Evolutionary conservation across 2,329 filamentous ascomycete genomes (phyloP), one percentile per base, ranked within the genome.

Genomic region (Penicillium hordei): DNA sequence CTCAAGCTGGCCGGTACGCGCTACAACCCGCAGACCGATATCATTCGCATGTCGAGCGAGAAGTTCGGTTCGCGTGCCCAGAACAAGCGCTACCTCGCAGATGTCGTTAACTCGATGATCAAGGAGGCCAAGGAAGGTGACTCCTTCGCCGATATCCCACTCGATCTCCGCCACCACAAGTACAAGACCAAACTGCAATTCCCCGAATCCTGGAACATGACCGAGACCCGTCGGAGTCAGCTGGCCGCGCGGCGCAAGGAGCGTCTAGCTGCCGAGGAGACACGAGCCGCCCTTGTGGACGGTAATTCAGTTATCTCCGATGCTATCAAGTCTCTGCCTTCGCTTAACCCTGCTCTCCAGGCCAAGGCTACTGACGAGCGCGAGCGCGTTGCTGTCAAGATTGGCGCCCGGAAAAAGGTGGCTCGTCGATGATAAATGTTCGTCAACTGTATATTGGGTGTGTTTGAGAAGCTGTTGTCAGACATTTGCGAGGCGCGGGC

Each of bases 81-180:
- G 79, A 99, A 99, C 81, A 99, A 97, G 82, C 87, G 91, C n/a
- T 94, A 94, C 73, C 82, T 99, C 23, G 89, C 86, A 52, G 91
- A 96, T 68, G 76, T 91, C 48, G 84, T 97, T 49, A 81, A 88
- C 62, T 84, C 82, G 49, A 78, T 99, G 64, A 78, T 99, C 58
- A 80, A 79, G 7, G 87, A 91, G 71, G 91, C 93, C 58, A 90
- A 87, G 79, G 88, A 96, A 70, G 80, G 83, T 25, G 93, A 99
- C 66, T 89, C 84, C 12, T 97, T 97, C 69, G 87, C 87, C 64
- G 94, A 99, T 72, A 78, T 99, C 31, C 93, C 94, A 2, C 83
- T 97, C 48, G 93, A 99, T 71, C 88, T 91, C 59, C 84, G 94
- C 67, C 93, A 97, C 75, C 87, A 93, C 79, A 87, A 84, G 69